Conservation (phyloP, 257 asterid species). For the Lithospermum erythrorhizon region DNA sequence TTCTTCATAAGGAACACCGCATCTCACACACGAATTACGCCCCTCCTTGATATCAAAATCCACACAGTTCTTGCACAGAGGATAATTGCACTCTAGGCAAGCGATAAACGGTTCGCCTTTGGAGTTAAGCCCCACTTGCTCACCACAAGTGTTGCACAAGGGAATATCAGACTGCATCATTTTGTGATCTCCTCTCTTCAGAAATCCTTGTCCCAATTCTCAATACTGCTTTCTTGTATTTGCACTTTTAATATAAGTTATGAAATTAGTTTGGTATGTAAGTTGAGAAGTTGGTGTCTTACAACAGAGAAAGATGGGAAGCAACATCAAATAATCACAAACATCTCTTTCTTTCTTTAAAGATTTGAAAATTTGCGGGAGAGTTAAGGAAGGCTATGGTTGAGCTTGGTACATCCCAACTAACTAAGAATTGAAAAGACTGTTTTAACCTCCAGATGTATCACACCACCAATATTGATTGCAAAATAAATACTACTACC, state of each 20-base stretch:
- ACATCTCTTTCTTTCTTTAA: constrained; percentile 27
- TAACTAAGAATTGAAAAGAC: constrained; percentile 21
- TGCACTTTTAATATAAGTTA: constrained; percentile 3
- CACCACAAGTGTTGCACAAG: constrained; percentile 70
- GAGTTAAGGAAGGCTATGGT: constrained; percentile 63
- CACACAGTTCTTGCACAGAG: constrained; percentile 61
- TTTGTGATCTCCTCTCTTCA: constrained; percentile 5
- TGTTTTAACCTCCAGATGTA: no score
- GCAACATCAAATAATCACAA: constrained; percentile 14
- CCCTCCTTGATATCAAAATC: constrained; percentile 72
- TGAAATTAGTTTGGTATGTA: constrained; percentile 14
- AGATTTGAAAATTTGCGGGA: constrained; percentile 55
- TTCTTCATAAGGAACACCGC: constrained; percentile 52
- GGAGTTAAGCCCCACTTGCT: constrained; percentile 39
- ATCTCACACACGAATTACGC: constrained; percentile 49
- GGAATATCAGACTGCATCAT: constrained; percentile 88
- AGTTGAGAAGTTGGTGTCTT: constrained; percentile 43
- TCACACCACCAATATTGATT: no score
- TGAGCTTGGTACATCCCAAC: constrained; percentile 49
- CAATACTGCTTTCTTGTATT: constrained; percentile 5
- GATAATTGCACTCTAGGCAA: constrained; percentile 65
- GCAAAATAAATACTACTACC: no score
- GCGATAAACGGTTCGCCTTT: constrained; percentile 64
- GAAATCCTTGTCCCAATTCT: not conserved
- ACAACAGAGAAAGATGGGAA: constrained; percentile 27